Percentiles rank a stretch among this genome's conserved stretches.
Conservation (phyloP, 495 filamentous ascomycete genomes). For the Penicillium argentinense region DNA sequence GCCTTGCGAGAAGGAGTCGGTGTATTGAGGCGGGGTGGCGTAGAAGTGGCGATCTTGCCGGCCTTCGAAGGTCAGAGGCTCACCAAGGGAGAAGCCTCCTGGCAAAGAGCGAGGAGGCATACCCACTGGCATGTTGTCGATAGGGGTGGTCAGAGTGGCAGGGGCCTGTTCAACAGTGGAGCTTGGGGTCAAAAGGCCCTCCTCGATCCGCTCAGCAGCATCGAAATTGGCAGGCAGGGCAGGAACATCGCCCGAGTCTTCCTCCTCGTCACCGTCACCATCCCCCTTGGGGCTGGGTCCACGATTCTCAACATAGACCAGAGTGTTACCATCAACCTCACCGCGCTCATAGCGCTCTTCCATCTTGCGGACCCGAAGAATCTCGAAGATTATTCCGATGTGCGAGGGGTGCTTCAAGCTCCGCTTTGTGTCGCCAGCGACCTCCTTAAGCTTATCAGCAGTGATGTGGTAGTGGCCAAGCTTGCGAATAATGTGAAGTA, state of each 20-base stretch:
- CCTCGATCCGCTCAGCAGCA: conserved; percentile 30
- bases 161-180: conserved; percentile 34
- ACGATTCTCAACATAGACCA: conserved; percentile 41
- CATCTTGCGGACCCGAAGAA: conserved; percentile 52
- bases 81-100: conserved; percentile 31
- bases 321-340: conserved; percentile 45
- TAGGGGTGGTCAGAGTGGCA: conserved; percentile 28
- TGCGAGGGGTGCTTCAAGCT: conserved; percentile 37
- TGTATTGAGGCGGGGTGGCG: conserved; percentile 31
- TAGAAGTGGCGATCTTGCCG: conserved; percentile 36
- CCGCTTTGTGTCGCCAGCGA: conserved; percentile 42
- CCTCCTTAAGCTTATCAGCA: conserved; percentile 42
- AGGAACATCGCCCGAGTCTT: conserved; percentile 22
- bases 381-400: conserved; percentile 49
- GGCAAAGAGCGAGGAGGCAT: conserved; percentile 12
- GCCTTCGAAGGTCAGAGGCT: conserved; percentile 35
- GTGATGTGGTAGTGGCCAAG: conserved; percentile 36
- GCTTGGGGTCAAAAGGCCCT: conserved; percentile 31
- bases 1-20: conserved; percentile 34
- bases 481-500: conserved; percentile 49
- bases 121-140: conserved; percentile 24
- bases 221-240: conserved; percentile 7
- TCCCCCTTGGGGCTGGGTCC: conserved; percentile 40
- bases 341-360: conserved; percentile 53
- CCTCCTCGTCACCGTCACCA: conserved; percentile 31